Evolutionary conservation across 352 stramenopile genomes (phyloP), one percentile per base, ranked within the genome.

Genomic region (Globisporangium polare): DNA sequence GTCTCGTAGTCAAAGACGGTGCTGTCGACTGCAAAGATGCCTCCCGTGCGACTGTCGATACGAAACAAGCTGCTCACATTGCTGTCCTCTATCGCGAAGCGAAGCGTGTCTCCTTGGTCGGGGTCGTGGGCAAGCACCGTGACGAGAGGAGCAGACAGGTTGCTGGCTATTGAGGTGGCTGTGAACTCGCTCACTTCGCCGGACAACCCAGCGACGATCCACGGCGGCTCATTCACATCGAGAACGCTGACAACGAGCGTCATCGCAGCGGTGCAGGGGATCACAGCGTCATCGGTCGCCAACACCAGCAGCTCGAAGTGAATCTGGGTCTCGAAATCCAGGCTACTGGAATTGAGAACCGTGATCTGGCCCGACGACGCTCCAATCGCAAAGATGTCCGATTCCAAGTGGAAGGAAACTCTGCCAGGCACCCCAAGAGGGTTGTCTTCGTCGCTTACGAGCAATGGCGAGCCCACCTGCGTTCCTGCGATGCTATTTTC

Each of bases 171-270:
- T 18, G 53, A 55, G 6, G 39, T 1, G 15, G 56, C 63, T 7
- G 71, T 76, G 51, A 72, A 88, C 57, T 88, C 78, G 7, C 58
- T 52, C 7, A 84, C 69, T 18, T 46, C 60, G 2, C 74, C 78
- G 12, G 65, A 45, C 42, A 74, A 57, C 0, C 68, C 63, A 62
- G 31, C n/a, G 7, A 72, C 31, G 41, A 79, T 63, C 5, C 24
- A 35, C 1, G 78, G 78, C 29, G 74, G 50, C 29, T 88, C 78
- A 18, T 88, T 88, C 8, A 83, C 64, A 58, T 88, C 69, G 5
- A 80, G 17, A 27, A 73, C 45, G 27, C 33, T 58, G 2, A 63
- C 17, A 27, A 56, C 46, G 5, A 63, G 29, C 20, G 31, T 55
- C 42, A 24, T 37, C 22, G 22, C 9, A 15, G 33, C 49, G 3